Percentiles rank a stretch among this genome's conserved stretches.
phyloP scores from a whole-genome alignment of 352 stramenopile species.

The Hyaloperonospora arabidopsidis region DNA sequence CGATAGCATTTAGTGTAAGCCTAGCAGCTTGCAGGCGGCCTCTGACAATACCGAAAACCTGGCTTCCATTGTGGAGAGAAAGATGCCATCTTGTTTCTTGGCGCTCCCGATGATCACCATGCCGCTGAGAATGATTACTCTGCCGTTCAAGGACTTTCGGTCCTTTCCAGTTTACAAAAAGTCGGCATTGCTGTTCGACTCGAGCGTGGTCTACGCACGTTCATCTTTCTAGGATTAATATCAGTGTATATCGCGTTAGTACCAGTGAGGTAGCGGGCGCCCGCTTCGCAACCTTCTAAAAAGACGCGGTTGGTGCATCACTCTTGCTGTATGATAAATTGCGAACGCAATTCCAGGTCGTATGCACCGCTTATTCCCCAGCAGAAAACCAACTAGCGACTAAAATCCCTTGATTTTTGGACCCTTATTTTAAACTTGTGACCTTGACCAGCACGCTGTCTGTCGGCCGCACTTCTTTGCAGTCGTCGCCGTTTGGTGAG shows the following conservation, averaged over 20 bases:
- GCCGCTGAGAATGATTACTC: neutral
- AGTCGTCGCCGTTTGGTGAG: neutral
- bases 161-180: too few relatives aligned
- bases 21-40: too few relatives aligned
- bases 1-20: too few relatives aligned
- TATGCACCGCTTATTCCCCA: conserved; percentile 9
- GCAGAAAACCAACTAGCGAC: neutral
- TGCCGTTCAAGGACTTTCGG: neutral
- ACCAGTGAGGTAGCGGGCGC: too few relatives aligned
- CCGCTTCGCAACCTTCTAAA: conserved; percentile 7
- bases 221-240: neutral
- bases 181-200: neutral
- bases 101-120: neutral
- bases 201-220: neutral
- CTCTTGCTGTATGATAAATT: conserved; percentile 11
- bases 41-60: too few relatives aligned
- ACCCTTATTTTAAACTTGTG: neutral
- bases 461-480: too few relatives aligned
- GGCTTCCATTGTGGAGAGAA: neutral
- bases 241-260: too few relatives aligned
- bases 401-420: neutral
- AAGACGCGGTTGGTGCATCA: conserved; percentile 2
- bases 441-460: neutral
- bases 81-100: neutral
- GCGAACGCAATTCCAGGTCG: conserved; percentile 22